A percentile compares a stretch with the other conserved stretches of the same genome.
phyloP scores from a whole-genome alignment of 2,329 filamentous ascomycete genomes.

The Trichophyton simii region DNA sequence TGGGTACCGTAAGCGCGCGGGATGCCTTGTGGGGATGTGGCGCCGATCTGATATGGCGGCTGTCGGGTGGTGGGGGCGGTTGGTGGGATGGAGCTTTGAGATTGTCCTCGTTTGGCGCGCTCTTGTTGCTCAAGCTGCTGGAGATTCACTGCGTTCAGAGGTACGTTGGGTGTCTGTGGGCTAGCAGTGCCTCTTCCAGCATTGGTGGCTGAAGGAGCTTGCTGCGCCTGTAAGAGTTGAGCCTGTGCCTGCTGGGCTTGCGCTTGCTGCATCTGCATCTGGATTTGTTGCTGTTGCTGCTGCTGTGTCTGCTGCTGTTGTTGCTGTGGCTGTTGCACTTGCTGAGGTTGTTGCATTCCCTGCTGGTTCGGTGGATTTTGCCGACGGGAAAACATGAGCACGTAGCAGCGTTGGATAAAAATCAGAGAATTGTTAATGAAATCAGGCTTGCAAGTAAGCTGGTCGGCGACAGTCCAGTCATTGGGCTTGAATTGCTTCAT shows the following conservation, averaged over 20 bases:
- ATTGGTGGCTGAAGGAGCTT: conserved; percentile 16
- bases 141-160: conserved; percentile 35
- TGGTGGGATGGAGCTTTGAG: conserved; percentile 32
- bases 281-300: conserved; percentile 1
- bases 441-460: conserved; percentile 33
- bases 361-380: not conserved
- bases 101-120: conserved; percentile 29
- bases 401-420: conserved; percentile 32
- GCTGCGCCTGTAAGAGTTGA: not conserved
- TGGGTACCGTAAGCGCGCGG: conserved; percentile 43
- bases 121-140: conserved; percentile 38
- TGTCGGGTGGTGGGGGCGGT: conserved; percentile 39
- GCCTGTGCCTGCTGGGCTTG: conserved; percentile 14
- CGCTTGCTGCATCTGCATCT: not conserved
- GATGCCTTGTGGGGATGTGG: conserved; percentile 44
- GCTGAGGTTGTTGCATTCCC: not conserved
- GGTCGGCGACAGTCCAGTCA: conserved; percentile 33
- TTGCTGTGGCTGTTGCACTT: not conserved
- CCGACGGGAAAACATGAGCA: conserved; percentile 20
- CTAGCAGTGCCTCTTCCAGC: conserved; percentile 15
- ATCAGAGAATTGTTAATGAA: conserved; percentile 26
- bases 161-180: conserved; percentile 18
- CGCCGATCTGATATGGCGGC: conserved; percentile 40
- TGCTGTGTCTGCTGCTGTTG: conserved; percentile 4
- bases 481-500: conserved; percentile 35